Conservation (phyloP, 805 yeast genomes). For the Candida tammaniensis region DNA sequence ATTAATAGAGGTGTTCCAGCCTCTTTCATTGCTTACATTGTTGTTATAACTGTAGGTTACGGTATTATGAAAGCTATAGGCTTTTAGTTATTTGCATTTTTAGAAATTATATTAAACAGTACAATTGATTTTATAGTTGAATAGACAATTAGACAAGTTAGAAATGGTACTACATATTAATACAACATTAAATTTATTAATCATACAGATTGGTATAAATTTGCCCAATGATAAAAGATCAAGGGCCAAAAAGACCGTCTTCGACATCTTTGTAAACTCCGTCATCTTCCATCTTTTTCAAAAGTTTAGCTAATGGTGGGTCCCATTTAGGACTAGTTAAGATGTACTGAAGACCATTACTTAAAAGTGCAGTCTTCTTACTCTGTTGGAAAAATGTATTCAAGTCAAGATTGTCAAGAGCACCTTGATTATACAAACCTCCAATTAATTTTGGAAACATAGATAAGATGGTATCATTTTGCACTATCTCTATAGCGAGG, state of each 20-base stretch:
- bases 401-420: constrained; percentile 28
- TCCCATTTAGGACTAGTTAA: constrained; percentile 28
- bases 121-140: no score
- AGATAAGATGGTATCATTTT: constrained; percentile 19
- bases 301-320: constrained; percentile 30
- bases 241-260: constrained; percentile 29
- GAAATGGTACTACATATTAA: no score
- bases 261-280: constrained; percentile 32
- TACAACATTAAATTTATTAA: no score
- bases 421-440: constrained; percentile 31
- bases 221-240: no score
- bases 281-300: constrained; percentile 25
- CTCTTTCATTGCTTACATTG: constrained; percentile 33
- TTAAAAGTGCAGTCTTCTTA: constrained; percentile 21
- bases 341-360: constrained; percentile 21
- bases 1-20: constrained; percentile 44
- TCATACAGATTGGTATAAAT: no score
- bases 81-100: constrained; percentile 12
- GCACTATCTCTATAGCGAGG: constrained; percentile 21
- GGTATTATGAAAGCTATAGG: constrained; percentile 35
- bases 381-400: constrained; percentile 18
- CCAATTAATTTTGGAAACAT: constrained; percentile 20
- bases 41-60: constrained; percentile 37
- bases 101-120: background rate
- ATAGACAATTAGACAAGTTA: no score